These are phyloP conservation scores for Xylaria castorea DNA, from an alignment of 495 filamentous ascomycete genomes.

Conservation along the genomic window DNA sequence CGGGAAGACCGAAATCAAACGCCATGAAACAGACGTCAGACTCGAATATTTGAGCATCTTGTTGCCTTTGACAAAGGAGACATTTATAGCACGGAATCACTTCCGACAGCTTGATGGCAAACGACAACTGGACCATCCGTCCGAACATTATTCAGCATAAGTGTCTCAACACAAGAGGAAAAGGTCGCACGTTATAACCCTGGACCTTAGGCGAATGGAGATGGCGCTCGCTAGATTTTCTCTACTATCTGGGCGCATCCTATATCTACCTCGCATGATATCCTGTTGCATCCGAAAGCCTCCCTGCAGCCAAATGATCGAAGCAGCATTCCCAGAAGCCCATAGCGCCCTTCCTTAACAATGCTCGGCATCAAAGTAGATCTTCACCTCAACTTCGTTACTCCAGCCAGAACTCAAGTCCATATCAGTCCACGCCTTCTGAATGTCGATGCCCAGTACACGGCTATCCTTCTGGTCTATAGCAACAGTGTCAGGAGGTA, in stretches of 20 bases:
- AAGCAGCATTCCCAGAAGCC: neutral
- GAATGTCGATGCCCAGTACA: constrained; percentile 79
- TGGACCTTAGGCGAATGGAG: too few species aligned
- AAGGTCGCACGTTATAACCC: neutral
- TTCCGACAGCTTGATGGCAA: neutral
- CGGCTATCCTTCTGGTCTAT: constrained; percentile 59
- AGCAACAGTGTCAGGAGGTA: constrained; percentile 70
- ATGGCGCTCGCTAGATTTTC: neutral
- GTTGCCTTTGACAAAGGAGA: neutral
- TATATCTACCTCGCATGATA: neutral
- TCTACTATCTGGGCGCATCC: too few species aligned
- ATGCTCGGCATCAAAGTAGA: constrained; percentile 57
- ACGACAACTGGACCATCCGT: neutral
- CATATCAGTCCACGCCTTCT: constrained; percentile 79
- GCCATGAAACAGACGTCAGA: neutral
- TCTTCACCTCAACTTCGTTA: constrained; percentile 79
- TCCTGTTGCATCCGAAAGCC: neutral
- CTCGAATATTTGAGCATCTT: neutral
- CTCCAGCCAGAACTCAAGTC: constrained; percentile 76
- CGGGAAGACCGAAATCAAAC: too few species aligned
- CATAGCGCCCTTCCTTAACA: constrained; percentile 12
- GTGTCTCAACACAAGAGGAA: neutral
- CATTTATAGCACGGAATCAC: neutral
- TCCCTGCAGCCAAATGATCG: neutral
- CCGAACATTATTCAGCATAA: neutral